phyloP scores from a whole-genome alignment of 1,284 basidiomycete species.

The Ceratobasidium sp. region DNA sequence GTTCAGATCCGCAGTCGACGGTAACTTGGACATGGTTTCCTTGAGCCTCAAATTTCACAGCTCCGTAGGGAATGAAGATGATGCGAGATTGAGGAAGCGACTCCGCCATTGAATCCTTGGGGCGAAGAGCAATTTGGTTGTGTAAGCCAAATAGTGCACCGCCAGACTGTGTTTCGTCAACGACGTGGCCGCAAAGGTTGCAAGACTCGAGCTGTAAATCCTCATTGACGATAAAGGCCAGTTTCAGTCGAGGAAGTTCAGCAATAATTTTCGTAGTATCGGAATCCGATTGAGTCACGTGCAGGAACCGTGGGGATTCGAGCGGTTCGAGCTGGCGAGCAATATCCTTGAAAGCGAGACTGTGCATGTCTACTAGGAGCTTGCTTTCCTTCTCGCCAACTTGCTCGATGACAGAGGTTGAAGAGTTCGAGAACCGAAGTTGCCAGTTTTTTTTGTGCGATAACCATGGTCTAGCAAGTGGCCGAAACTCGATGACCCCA shows the following conservation, averaged over 20 bases:
- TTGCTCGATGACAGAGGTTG: not conserved
- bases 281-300: not conserved
- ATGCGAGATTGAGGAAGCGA: slow-evolving; percentile 49
- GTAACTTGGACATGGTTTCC: slow-evolving; percentile 45
- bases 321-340: slow-evolving; percentile 14
- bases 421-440: not conserved
- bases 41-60: slow-evolving; percentile 42
- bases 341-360: not conserved
- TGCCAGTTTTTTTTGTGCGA: not conserved
- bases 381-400: not conserved
- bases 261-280: not conserved
- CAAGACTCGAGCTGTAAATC: slow-evolving; percentile 46
- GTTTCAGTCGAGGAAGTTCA: slow-evolving; percentile 47
- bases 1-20: not conserved
- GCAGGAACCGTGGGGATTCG: slow-evolving; percentile 7
- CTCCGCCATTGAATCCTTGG: slow-evolving; percentile 4
- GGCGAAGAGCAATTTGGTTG: slow-evolving; percentile 47
- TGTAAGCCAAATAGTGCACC: slow-evolving; percentile 52
- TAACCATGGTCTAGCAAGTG: not conserved
- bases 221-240: slow-evolving; percentile 48
- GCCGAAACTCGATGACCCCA: slow-evolving; percentile 24
- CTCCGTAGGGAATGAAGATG: slow-evolving; percentile 57
- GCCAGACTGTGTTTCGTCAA: slow-evolving; percentile 51
- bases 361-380: slow-evolving; percentile 6
- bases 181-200: slow-evolving; percentile 50